A percentile compares a stretch with the other conserved stretches of the same genome.
phyloP scores from a whole-genome alignment of 495 filamentous ascomycete genomes.

The Aspergillus haitiensis region DNA sequence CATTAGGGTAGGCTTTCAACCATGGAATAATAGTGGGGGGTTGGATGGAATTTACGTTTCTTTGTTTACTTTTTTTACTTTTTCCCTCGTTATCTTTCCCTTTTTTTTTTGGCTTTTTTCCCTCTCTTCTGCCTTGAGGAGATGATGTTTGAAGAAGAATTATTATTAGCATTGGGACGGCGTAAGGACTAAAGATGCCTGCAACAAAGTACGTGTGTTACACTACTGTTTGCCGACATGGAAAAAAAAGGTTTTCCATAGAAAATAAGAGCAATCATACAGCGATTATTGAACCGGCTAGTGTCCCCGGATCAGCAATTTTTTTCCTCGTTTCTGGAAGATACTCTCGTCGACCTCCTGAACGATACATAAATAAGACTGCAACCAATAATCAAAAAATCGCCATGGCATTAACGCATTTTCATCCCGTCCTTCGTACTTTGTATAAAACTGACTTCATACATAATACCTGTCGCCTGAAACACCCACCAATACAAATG shows the following conservation, averaged over 20 bases:
- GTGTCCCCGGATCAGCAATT: slow-evolving; percentile 26
- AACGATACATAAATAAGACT: slow-evolving; percentile 1
- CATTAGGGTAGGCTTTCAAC: neutral
- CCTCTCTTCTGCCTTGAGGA: too few relatives aligned
- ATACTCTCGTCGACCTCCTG: slow-evolving; percentile 4
- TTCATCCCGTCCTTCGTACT: neutral
- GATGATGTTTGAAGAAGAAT: too few relatives aligned
- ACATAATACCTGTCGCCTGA: neutral
- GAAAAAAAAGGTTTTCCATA: neutral
- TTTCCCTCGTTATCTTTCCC: too few relatives aligned
- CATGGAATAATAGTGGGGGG: neutral
- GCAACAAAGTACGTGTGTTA: too few relatives aligned
- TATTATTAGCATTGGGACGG: too few relatives aligned
- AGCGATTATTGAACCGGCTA: slow-evolving; percentile 13
- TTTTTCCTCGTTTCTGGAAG: slow-evolving; percentile 9
- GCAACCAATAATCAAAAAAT: neutral
- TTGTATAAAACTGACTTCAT: neutral
- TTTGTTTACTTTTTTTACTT: too few relatives aligned
- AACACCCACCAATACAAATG: slow-evolving; percentile 1
- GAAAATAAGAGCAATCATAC: neutral
- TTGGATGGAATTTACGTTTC: neutral
- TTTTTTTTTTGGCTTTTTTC: too few relatives aligned
- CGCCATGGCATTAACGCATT: neutral
- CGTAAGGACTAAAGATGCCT: too few relatives aligned
- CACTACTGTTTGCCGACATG: too few relatives aligned